Evolutionary conservation across 805 yeast species (phyloP).

Genomic region (Torulaspora maleeae): DNA sequence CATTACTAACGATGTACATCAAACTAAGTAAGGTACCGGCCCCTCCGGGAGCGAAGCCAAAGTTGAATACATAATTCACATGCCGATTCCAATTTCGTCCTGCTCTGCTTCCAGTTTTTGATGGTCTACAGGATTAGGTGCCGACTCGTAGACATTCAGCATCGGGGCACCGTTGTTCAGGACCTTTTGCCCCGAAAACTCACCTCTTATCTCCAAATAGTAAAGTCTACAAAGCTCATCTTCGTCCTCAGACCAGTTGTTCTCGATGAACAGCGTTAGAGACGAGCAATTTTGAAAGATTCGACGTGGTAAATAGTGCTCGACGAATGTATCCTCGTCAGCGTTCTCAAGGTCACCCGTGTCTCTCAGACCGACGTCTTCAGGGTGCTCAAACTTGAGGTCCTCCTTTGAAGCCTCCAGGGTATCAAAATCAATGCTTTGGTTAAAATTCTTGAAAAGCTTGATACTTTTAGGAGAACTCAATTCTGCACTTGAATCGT

Average conservation of each 20-base stretch:
- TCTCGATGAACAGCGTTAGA: slow-evolving; percentile 62
- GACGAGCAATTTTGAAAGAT: slow-evolving; percentile 64
- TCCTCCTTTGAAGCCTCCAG: slow-evolving; percentile 47
- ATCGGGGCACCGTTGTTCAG: slow-evolving; percentile 45
- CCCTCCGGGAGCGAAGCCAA: too few relatives aligned
- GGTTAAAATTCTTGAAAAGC: slow-evolving; percentile 62
- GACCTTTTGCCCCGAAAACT: slow-evolving; percentile 35
- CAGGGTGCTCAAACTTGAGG: slow-evolving; percentile 58
- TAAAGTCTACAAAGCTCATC: slow-evolving; percentile 56
- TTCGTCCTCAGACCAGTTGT: slow-evolving; percentile 59
- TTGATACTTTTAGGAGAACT: slow-evolving; percentile 67
- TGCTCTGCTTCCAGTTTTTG: slow-evolving; percentile 36
- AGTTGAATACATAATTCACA: too few relatives aligned
- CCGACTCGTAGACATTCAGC: slow-evolving; percentile 76
- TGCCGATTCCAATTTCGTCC: slow-evolving; percentile 17
- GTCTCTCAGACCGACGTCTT: slow-evolving; percentile 44
- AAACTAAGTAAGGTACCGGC: too few relatives aligned
- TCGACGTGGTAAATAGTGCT: slow-evolving; percentile 75
- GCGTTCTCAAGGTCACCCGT: slow-evolving; percentile 34
- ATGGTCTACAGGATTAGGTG: slow-evolving; percentile 91
- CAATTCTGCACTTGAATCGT: slow-evolving; percentile 34
- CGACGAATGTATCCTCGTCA: slow-evolving; percentile 58
- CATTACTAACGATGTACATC: too few relatives aligned
- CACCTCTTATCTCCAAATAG: slow-evolving; percentile 79
- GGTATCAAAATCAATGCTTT: slow-evolving; percentile 67